A percentile compares a stretch with the other conserved stretches of the same genome.
These are phyloP conservation scores for Noccaea caerulescens DNA, from an alignment of 345 rosid species.

Conservation along the genomic window DNA sequence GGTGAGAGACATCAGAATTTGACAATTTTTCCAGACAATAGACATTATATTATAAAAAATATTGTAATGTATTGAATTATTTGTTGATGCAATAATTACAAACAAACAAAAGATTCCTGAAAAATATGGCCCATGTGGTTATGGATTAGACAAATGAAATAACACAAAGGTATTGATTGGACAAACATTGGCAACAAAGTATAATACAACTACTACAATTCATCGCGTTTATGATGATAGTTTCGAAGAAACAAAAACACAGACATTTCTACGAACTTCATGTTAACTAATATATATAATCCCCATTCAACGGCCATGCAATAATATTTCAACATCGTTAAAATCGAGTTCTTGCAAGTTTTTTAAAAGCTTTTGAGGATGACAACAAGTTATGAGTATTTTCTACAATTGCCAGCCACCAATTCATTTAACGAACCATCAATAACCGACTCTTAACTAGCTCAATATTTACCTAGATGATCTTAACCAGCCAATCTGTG, in stretches of 20 bases:
- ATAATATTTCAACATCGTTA: no score
- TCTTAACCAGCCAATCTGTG: no score
- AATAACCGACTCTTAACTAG: no score
- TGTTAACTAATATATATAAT: no score
- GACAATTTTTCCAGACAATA: constrained; percentile 17
- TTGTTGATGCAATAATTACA: constrained; percentile 36
- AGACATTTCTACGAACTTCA: not conserved
- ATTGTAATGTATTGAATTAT: not conserved
- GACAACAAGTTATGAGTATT: no score
- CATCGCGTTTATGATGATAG: constrained; percentile 7
- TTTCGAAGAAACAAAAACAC: constrained; percentile 10
- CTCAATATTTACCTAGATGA: no score
- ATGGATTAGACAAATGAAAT: constrained; percentile 45
- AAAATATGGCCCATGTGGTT: constrained; percentile 38
- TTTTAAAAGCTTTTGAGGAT: no score
- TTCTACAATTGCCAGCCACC: no score
- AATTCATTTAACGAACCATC: no score
- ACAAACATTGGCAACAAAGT: constrained; percentile 14
- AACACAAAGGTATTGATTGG: constrained; percentile 44
- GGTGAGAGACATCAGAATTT: constrained; percentile 23
- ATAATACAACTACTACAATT: not conserved
- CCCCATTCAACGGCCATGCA: no score
- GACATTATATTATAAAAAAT: not conserved
- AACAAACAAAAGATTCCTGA: constrained; percentile 40
- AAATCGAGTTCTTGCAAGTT: no score